Evolutionary conservation across 2,329 filamentous ascomycete genomes (phyloP).

Genomic region (Xylaria sp.): DNA sequence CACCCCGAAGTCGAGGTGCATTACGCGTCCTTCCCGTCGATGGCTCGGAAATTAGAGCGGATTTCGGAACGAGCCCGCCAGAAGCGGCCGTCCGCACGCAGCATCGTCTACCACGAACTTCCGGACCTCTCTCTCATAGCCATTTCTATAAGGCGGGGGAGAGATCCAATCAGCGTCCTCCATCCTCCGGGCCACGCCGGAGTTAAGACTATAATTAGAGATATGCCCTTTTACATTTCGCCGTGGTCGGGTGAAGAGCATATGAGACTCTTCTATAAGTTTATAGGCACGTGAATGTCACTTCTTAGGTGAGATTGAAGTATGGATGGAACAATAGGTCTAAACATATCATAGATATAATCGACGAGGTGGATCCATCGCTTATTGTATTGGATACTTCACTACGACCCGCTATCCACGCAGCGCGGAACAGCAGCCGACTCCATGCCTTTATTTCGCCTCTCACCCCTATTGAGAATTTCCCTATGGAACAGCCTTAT

Average conservation of each 20-base stretch:
- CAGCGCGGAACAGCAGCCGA: constrained; percentile 33
- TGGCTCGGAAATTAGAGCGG: constrained; percentile 29
- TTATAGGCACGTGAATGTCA: constrained; percentile 1
- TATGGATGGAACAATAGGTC: background rate
- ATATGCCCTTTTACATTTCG: constrained; percentile 28
- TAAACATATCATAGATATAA: constrained; percentile 22
- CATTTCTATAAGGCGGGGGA: background rate
- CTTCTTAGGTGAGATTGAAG: background rate
- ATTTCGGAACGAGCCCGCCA: constrained; percentile 24
- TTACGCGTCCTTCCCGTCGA: constrained; percentile 34
- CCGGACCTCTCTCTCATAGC: constrained; percentile 15
- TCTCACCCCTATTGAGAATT: constrained; percentile 34
- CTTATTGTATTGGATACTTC: constrained; percentile 37
- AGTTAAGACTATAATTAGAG: constrained; percentile 6
- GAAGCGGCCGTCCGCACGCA: constrained; percentile 16
- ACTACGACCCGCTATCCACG: constrained; percentile 37
- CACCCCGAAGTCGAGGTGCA: constrained; percentile 37
- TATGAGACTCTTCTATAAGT: constrained; percentile 30
- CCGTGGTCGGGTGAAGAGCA: constrained; percentile 38
- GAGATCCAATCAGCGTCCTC: background rate
- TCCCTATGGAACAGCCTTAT: constrained; percentile 34
- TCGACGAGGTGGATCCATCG: constrained; percentile 37
- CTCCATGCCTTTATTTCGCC: constrained; percentile 37
- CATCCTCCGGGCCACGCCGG: constrained; percentile 32
- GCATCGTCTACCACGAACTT: constrained; percentile 35